Evolutionary conservation across 352 stramenopile genomes (phyloP).

Genomic region (Plasmopara muralis): DNA sequence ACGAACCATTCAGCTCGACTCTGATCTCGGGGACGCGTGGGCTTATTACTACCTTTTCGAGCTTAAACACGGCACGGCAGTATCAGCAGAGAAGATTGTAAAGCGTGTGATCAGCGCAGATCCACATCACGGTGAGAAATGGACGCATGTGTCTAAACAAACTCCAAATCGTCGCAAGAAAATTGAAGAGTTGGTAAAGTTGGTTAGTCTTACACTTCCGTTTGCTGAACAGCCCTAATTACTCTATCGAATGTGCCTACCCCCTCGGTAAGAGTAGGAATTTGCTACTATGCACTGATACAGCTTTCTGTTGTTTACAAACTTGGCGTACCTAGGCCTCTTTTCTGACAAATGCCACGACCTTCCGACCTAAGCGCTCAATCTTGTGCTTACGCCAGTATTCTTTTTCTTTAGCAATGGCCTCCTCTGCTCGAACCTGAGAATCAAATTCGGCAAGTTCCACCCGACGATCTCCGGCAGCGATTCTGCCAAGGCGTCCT

Average conservation of each 20-base stretch:
- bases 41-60: slow-evolving; percentile 98
- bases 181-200: slow-evolving; percentile 55
- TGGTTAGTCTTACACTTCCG: slow-evolving; percentile 71
- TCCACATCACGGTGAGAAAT: slow-evolving; percentile 93
- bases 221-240: slow-evolving; percentile 49
- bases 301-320: slow-evolving; percentile 6
- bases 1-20: slow-evolving; percentile 92
- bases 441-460: slow-evolving; percentile 92
- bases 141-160: slow-evolving; percentile 90
- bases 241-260: slow-evolving; percentile 2
- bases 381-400: slow-evolving; percentile 58
- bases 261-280: neutral
- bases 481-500: slow-evolving; percentile 73
- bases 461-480: slow-evolving; percentile 75
- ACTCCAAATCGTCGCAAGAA: slow-evolving; percentile 87
- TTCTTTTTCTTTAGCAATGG: slow-evolving; percentile 82
- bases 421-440: slow-evolving; percentile 85
- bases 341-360: slow-evolving; percentile 58
- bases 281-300: neutral
- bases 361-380: slow-evolving; percentile 42
- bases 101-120: slow-evolving; percentile 87
- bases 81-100: slow-evolving; percentile 79
- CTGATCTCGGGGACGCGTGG: slow-evolving; percentile 96
- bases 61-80: slow-evolving; percentile 79
- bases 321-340: slow-evolving; percentile 30